These are phyloP conservation scores for Thozetella sp. DNA, from an alignment of 495 filamentous ascomycete species.

Conservation along the genomic window DNA sequence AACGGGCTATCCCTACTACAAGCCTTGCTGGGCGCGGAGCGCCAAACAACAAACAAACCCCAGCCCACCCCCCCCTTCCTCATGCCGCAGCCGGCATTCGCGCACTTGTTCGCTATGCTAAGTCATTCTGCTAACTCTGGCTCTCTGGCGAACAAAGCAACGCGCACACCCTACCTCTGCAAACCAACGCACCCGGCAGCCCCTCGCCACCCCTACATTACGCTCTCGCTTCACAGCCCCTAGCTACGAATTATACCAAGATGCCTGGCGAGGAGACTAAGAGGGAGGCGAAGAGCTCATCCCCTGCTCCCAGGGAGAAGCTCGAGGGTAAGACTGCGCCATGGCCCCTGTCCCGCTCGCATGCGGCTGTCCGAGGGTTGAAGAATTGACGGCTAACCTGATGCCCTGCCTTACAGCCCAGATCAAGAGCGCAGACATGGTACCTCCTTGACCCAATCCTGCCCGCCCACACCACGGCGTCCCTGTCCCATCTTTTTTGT, in stretches of 20 bases:
- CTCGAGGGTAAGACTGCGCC: constrained; percentile 27
- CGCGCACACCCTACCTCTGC: not conserved
- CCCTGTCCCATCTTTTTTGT: not conserved
- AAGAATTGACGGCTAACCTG: constrained; percentile 11
- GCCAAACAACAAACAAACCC: not conserved
- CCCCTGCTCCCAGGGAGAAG: constrained; percentile 36
- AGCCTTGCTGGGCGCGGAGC: too few species aligned
- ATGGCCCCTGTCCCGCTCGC: not conserved
- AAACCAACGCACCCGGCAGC: not conserved
- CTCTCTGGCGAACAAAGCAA: not conserved
- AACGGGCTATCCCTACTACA: too few species aligned
- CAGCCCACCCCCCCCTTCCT: too few species aligned
- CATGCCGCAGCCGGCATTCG: too few species aligned
- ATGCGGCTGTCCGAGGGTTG: constrained; percentile 1
- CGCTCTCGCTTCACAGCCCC: too few species aligned
- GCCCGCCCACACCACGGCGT: not conserved
- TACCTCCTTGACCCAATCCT: constrained; percentile 41
- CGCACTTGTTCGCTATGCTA: too few species aligned
- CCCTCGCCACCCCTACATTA: not conserved
- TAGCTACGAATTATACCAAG: constrained; percentile 3
- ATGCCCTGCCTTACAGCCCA: constrained; percentile 59
- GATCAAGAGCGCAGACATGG: constrained; percentile 98
- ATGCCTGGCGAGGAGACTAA: constrained; percentile 28
- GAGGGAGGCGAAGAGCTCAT: constrained; percentile 17
- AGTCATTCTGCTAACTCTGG: not conserved